Percentiles rank a stretch among this genome's conserved stretches.
phyloP scores from a whole-genome alignment of 2,329 filamentous ascomycete species.

The Penicillium sp. region DNA sequence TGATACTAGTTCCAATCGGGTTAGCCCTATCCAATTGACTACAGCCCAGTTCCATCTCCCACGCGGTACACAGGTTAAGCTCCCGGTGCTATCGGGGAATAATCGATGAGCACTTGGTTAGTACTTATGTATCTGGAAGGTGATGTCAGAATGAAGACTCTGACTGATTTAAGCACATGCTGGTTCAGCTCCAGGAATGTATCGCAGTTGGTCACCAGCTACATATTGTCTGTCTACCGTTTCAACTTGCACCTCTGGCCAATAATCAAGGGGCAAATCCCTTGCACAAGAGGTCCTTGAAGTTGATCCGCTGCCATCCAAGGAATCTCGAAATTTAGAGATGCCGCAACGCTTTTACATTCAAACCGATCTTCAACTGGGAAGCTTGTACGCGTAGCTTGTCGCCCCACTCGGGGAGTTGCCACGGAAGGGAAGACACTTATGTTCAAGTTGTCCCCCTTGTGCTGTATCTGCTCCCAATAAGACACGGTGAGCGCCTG shows the following conservation, averaged over 20 bases:
- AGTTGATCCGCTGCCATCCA: not conserved
- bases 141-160: not conserved
- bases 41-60: too few relatives aligned
- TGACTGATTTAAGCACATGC: not conserved
- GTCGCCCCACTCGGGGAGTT: not conserved
- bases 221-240: not conserved
- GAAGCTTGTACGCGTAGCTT: not conserved
- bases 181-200: not conserved
- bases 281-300: not conserved
- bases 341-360: not conserved
- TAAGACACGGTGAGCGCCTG: not conserved
- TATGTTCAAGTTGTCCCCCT: not conserved
- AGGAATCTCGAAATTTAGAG: not conserved
- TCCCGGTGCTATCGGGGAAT: not conserved
- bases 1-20: too few relatives aligned
- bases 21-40: too few relatives aligned
- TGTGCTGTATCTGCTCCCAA: not conserved
- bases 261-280: not conserved
- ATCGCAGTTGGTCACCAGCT: not conserved
- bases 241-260: not conserved
- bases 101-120: not conserved
- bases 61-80: not conserved
- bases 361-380: not conserved
- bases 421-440: not conserved
- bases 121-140: not conserved